Evolutionary conservation across 805 yeast genomes (phyloP), one percentile per base, ranked within the genome.

Genomic region (Blastobotrys parvus): DNA sequence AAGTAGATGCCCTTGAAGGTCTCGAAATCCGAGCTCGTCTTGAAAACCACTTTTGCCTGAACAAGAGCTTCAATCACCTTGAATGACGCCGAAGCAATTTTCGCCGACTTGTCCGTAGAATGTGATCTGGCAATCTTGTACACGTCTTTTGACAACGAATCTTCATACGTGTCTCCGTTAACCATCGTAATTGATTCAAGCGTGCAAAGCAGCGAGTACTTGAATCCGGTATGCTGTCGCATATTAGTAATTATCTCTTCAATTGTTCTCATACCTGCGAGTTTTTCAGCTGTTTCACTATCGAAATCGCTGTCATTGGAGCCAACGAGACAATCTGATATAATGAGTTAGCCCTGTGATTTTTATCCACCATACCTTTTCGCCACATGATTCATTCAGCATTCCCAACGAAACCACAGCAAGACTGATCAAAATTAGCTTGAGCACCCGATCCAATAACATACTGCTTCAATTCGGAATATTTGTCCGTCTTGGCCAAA

Each of bases 111-210:
- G 37, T 61, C 68, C 4, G 49, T 44, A 8, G 55, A 31, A 15
- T 45, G 49, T 5, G 45, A 23, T 7, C 53, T 50, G 11, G 63
- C 64, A 5, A 43, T 45, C 39, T 61, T 63, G 58, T 60, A 59
- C 3, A 63, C 52, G 25, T 52, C 57, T 40, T 61, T 59, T 20
- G 54, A 44, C 3, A 57, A 49, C 1, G 53, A 32, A 20, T 57
- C 65, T 36, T 64, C 69, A 21, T 61, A 45, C 1, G 62, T 48
- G 10, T 56, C 55, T 15, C 62, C 63, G 3, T 55, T 38, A 1
- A 52, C 39, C 1, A 40, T 35, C n/a, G 50, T 39, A 16, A 61
- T 45, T 7, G 45, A 36, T 16, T 57, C 43, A 18, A 59, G 40
- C 2, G 61, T 29, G 1, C 38, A 23, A 36, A 59, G 38, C 4